A percentile compares a stretch with the other conserved stretches of the same genome.
Conservation (phyloP, 2,329 filamentous ascomycete genomes). For the Fusarium nurragi region DNA sequence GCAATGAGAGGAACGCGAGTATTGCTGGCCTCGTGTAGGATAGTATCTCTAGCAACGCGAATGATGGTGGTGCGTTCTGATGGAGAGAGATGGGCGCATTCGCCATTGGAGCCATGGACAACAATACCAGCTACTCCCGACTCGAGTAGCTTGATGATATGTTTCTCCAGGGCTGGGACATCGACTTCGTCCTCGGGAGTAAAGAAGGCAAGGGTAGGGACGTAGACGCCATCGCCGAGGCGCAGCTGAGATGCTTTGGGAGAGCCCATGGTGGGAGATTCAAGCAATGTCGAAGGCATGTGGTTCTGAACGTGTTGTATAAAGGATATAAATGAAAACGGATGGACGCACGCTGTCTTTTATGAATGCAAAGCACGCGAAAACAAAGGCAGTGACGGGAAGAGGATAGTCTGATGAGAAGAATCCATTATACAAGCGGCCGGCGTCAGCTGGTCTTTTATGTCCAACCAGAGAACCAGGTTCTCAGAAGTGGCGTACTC, state of each 20-base stretch:
- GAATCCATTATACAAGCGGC: conserved; percentile 12
- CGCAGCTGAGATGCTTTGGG: conserved; percentile 41
- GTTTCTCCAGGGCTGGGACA: conserved; percentile 45
- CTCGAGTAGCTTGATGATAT: conserved; percentile 60
- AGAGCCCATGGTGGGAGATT: conserved; percentile 40
- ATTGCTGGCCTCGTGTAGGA: conserved; percentile 39
- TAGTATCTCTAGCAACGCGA: conserved; percentile 59
- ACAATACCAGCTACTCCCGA: conserved; percentile 79
- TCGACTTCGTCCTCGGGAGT: conserved; percentile 49
- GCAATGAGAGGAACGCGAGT: conserved; percentile 66
- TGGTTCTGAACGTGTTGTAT: neutral
- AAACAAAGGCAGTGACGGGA: neutral
- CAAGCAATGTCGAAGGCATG: conserved; percentile 42
- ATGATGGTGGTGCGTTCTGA: conserved; percentile 75
- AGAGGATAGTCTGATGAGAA: conserved; percentile 10
- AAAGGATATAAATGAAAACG: neutral
- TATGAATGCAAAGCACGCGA: conserved; percentile 19
- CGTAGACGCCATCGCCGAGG: conserved; percentile 49
- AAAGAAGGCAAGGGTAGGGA: conserved; percentile 52
- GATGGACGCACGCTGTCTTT: conserved; percentile 10
- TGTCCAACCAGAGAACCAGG: conserved; percentile 20
- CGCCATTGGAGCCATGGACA: conserved; percentile 84
- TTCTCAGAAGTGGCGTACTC: conserved; percentile 24
- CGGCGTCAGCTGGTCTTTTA: conserved; percentile 43
- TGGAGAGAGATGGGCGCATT: conserved; percentile 81